Evolutionary conservation across 345 rosid genomes (phyloP).

Genomic region (Camelina neglecta): DNA sequence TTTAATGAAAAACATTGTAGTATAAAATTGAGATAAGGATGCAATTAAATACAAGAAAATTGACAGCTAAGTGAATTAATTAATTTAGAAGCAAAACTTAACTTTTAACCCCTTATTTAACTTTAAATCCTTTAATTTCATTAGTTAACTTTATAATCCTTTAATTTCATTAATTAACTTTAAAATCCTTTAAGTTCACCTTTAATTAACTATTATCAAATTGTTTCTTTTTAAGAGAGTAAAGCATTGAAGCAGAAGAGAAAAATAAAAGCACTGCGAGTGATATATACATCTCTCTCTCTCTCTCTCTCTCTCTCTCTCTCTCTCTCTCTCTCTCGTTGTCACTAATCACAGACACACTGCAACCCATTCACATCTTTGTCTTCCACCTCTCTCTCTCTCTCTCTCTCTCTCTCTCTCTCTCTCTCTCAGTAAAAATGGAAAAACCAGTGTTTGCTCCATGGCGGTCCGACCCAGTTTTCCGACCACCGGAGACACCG

Average conservation of each 20-base stretch:
- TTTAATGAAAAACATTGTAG: too few relatives aligned
- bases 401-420: background rate
- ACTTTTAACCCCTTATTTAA: too few relatives aligned
- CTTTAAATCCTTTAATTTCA: too few relatives aligned
- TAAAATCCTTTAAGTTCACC: too few relatives aligned
- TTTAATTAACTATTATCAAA: background rate
- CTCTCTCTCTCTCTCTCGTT: slow-evolving; percentile 15
- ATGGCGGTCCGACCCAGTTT: slow-evolving; percentile 61
- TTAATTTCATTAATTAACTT: too few relatives aligned
- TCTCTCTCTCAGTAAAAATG: slow-evolving; percentile 46
- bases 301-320: background rate
- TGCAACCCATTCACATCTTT: slow-evolving; percentile 33
- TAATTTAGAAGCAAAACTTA: background rate
- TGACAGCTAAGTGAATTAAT: background rate
- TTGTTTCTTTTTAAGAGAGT: background rate
- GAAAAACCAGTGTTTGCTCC: slow-evolving; percentile 53
- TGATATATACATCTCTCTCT: background rate
- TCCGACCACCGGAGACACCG: slow-evolving; percentile 88
- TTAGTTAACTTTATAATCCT: too few relatives aligned
- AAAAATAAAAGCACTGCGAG: background rate
- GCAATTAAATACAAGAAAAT: background rate
- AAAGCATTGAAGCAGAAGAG: background rate
- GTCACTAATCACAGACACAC: slow-evolving; percentile 29
- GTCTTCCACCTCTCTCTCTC: background rate
- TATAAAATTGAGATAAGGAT: background rate